Evolutionary conservation across 495 filamentous ascomycete species (phyloP), one percentile per base, ranked within the genome.

Genomic region (Aspergillus kassunensis): DNA sequence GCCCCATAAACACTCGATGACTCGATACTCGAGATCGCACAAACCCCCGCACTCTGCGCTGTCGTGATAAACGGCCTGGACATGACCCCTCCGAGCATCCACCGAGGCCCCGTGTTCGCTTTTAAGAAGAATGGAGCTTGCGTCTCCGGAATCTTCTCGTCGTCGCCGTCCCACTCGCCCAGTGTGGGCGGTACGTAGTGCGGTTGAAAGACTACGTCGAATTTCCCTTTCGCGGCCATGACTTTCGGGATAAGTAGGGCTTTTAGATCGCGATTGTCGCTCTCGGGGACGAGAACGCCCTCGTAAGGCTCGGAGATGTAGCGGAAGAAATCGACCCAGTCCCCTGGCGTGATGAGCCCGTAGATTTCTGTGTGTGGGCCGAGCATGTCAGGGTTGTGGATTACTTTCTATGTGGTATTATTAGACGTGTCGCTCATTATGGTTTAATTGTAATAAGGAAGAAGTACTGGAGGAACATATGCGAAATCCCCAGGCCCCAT

Each of bases 281-380:
- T 58, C 36, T 75, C 73, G 10, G 79, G 78, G 30, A 75, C 73
- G 25, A 80, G 62, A 44, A 79, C 53, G 16, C 78, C 71, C n/a
- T 66, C 66, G 49, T 70, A 79, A 18, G 71, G 66, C 57, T 78
- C 75, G 21, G 69, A 71, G 36, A 78, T 66, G 51, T 75, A 65
- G 36, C 75, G 72, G 65, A 78, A 78, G 60, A 78, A 75, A 44
- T 78, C 75, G 11, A 74, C 68, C 75, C 72, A 78, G 57, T 74
- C 75, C n/a, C 75, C 73, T n/a, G 75, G 75, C 3, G 70, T 73
- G 27, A 76, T 69, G 8, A 78, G 46, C 33, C 73, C 73, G 39
- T 67, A 66, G 40, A 67, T 65, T 39, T 77, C 73, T 12, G 73
- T 73, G 49, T 77, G 71, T 0, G 66, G 64, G 8, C 69, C 68